Evolutionary conservation across 805 yeast genomes (phyloP), one percentile per base, ranked within the genome.

Genomic region (Saccharomycopsis olivae): DNA sequence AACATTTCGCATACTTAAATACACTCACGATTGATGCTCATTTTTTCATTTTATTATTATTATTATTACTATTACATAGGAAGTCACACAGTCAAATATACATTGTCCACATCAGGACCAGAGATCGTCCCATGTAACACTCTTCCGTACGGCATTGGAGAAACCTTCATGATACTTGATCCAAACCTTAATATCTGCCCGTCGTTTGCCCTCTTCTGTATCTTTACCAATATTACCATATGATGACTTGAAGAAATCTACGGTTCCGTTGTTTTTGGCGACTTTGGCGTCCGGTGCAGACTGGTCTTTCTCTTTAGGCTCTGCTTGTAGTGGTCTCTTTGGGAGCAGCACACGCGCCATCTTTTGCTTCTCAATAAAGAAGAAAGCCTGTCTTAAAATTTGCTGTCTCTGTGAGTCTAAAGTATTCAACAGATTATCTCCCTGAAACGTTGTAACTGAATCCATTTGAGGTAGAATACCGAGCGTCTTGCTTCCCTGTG

Each of bases 161-260:
- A 80, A 87, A 1, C 96, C 96, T 59, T 87, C 96, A 47, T 81
- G 82, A 54, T 78, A 86, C 53, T 81, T 85, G n/a, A 87, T 83
- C 96, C 96, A 87, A 34, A 75, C 67, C 50, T 74, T 61, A 23
- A 57, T 53, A 31, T 47, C 61, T n/a, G n/a, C n/a, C n/a, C n/a
- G n/a, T n/a, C n/a, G n/a, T n/a, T 17, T 24, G 27, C 11, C 27
- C 27, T 19, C 15, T 38, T 50, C 58, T 36, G 40, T 44, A 40
- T 44, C 51, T 47, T 38, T 53, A 38, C 35, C 49, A 52, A 60
- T 58, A 3, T 28, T 49, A 14, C 55, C 59, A 39, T 72, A 71
- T 44, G 69, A 72, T 19, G 47, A 53, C 43, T 63, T 68, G 57
- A 73, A 67, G 41, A 56, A 66, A 29, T 64, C 68, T 3, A 60